phyloP scores from a whole-genome alignment of 108 stramenopile species.

The Phaeodactylum tricornutum region DNA sequence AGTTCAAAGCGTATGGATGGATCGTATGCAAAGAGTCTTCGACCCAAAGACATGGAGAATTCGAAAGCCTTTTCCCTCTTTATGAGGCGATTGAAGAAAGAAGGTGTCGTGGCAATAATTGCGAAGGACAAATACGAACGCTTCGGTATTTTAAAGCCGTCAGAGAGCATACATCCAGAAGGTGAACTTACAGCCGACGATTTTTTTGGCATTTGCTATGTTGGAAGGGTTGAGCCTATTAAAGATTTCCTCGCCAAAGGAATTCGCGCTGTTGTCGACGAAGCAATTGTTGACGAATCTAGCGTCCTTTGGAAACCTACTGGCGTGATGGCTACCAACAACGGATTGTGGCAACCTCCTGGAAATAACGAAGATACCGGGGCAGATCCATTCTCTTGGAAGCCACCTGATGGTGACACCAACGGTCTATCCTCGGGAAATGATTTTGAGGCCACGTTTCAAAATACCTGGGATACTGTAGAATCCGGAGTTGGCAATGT shows the following conservation, averaged over 20 bases:
- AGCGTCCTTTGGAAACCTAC: not conserved
- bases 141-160: conserved; percentile 51
- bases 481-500: not conserved
- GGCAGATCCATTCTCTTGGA: conserved; percentile 14
- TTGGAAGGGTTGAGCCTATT: conserved; percentile 20
- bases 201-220: conserved; percentile 20
- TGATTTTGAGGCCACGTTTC: conserved; percentile 10
- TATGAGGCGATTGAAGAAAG: conserved; percentile 22
- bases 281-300: conserved; percentile 1
- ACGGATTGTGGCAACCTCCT: conserved; percentile 32
- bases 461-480: conserved; percentile 7
- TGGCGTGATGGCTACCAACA: not conserved
- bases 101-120: conserved; percentile 40
- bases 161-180: conserved; percentile 4
- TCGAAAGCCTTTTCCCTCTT: conserved; percentile 41
- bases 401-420: not conserved
- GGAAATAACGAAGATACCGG: conserved; percentile 1
- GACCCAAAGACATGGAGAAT: conserved; percentile 29
- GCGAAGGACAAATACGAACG: conserved; percentile 49
- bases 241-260: conserved; percentile 10
- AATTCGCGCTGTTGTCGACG: no score
- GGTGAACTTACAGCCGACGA: conserved; percentile 27
- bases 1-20: not conserved
- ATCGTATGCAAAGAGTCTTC: not conserved
- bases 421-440: conserved; percentile 13